These are phyloP conservation scores for Microbotryum silenes-acaulis DNA, from an alignment of 1,284 basidiomycete species.

Conservation along the genomic window DNA sequence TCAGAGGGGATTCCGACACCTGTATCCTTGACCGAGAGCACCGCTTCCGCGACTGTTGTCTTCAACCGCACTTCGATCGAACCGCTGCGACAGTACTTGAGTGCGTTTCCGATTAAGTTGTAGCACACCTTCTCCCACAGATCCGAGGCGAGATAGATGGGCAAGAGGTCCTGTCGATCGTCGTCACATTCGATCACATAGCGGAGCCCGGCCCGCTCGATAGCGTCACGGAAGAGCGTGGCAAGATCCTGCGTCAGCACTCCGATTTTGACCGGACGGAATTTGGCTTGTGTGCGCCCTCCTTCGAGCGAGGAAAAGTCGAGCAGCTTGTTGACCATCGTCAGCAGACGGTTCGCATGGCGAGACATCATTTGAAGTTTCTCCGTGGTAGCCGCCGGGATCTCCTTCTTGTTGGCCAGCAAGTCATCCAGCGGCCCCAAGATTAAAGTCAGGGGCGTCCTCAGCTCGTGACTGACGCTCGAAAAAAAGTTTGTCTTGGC, in stretches of 20 bases:
- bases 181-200: slow-evolving; percentile 42
- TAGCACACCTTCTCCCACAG: slow-evolving; percentile 46
- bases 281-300: slow-evolving; percentile 39
- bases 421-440: slow-evolving; percentile 33
- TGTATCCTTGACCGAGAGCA: slow-evolving; percentile 40
- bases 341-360: slow-evolving; percentile 17
- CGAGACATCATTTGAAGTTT: slow-evolving; percentile 32
- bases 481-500: slow-evolving; percentile 39
- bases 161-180: slow-evolving; percentile 29
- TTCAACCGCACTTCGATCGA: slow-evolving; percentile 27
- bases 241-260: slow-evolving; percentile 42
- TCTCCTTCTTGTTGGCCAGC: slow-evolving; percentile 31
- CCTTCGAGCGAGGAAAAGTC: slow-evolving; percentile 33
- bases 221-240: slow-evolving; percentile 40
- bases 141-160: slow-evolving; percentile 41
- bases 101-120: slow-evolving; percentile 42
- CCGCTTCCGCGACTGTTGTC: slow-evolving; percentile 23
- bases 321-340: slow-evolving; percentile 32
- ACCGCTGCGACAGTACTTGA: slow-evolving; percentile 32
- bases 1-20: slow-evolving; percentile 43
- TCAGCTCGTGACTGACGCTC: slow-evolving; percentile 43
- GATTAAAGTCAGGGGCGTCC: slow-evolving; percentile 44
- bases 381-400: slow-evolving; percentile 21
- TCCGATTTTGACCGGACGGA: slow-evolving; percentile 41
- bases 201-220: slow-evolving; percentile 37